Conservation (phyloP, 176 grass and related monocot genomes). For the Rhynchospora tenuis region DNA sequence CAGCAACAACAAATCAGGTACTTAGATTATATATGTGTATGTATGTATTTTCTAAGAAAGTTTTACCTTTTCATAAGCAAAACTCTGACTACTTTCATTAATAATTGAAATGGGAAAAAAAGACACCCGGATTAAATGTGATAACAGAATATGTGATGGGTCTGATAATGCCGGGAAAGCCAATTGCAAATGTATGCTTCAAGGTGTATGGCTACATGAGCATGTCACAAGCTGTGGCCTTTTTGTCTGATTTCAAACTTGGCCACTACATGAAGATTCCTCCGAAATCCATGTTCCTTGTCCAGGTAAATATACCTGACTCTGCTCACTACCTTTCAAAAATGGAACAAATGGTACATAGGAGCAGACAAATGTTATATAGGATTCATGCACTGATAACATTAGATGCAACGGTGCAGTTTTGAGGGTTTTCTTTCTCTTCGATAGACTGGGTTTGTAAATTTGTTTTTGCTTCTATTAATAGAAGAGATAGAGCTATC, state of each 20-base stretch:
- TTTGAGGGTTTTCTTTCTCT: no score
- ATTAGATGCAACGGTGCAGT: no score
- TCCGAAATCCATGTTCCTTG: slow-evolving; percentile 84
- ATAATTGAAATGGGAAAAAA: background rate
- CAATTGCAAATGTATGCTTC: slow-evolving; percentile 91
- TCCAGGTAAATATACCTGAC: slow-evolving; percentile 44
- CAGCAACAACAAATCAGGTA: slow-evolving; percentile 86
- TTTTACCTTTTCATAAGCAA: background rate
- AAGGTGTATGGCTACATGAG: slow-evolving; percentile 96
- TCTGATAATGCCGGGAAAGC: slow-evolving; percentile 70
- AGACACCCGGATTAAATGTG: slow-evolving; percentile 78
- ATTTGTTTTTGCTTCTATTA: no score
- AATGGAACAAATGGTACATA: background rate
- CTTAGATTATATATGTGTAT: no score
- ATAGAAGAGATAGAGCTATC: no score
- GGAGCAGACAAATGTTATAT: background rate
- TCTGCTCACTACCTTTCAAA: background rate
- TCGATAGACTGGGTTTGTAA: no score
- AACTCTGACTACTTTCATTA: background rate
- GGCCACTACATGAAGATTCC: slow-evolving; percentile 98
- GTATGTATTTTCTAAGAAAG: background rate
- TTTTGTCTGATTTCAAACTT: slow-evolving; percentile 84
- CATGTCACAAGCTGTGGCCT: slow-evolving; percentile 82
- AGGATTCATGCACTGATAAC: no score
- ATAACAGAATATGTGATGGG: slow-evolving; percentile 76